phyloP scores from a whole-genome alignment of 257 asterid genomes.

The Przewalskia tangutica region DNA sequence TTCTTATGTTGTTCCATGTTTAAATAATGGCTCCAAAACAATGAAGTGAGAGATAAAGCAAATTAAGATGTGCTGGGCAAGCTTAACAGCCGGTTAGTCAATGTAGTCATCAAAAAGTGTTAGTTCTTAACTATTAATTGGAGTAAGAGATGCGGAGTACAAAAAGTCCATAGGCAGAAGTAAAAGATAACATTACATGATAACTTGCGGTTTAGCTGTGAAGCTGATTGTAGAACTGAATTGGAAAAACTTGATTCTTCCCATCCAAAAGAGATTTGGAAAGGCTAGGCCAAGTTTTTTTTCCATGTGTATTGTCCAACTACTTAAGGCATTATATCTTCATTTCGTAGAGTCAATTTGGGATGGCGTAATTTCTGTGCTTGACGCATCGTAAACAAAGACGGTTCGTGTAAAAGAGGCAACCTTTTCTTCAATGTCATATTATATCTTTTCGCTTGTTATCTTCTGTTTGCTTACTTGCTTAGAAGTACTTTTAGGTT shows the following conservation, averaged over 20 bases:
- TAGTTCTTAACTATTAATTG: neutral
- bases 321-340: slow-evolving; percentile 3
- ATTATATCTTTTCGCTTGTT: neutral
- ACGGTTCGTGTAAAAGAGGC: slow-evolving; percentile 81
- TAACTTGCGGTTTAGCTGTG: neutral
- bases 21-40: neutral
- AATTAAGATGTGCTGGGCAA: neutral
- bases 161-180: neutral
- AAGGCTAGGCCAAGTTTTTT: neutral
- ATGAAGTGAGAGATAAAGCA: neutral
- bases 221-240: neutral
- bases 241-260: neutral
- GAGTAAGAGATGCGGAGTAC: neutral
- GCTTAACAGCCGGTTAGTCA: neutral
- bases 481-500: neutral
- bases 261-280: neutral
- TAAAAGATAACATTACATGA: neutral
- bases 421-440: slow-evolving; percentile 83
- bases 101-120: neutral
- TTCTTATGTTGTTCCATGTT: slow-evolving; percentile 7
- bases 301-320: neutral
- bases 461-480: neutral
- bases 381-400: slow-evolving; percentile 86
- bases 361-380: slow-evolving; percentile 86
- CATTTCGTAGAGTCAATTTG: slow-evolving; percentile 74